phyloP scores from a whole-genome alignment of 768 basidiomycete genomes.

The Boletales sp. region DNA sequence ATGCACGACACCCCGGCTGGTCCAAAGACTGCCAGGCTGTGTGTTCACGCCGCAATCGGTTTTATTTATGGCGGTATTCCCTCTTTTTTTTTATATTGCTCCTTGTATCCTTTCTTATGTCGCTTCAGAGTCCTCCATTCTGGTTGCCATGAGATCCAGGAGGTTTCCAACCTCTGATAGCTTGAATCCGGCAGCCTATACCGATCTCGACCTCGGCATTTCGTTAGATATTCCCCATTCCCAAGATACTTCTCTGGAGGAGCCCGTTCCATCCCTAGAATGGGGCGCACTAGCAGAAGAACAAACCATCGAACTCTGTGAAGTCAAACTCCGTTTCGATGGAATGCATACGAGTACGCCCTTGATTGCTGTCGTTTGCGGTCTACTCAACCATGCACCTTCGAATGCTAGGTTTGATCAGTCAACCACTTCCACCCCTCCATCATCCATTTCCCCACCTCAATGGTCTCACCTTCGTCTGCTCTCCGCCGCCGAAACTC shows the following conservation, averaged over 20 bases:
- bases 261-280: constrained; percentile 25
- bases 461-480: constrained; percentile 46
- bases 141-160: constrained; percentile 62
- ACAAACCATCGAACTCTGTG: constrained; percentile 54
- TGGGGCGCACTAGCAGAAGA: constrained; percentile 64
- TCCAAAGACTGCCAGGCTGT: constrained; percentile 42
- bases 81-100: not conserved
- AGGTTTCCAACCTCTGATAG: constrained; percentile 40
- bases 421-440: constrained; percentile 47
- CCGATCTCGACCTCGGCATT: constrained; percentile 41
- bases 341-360: constrained; percentile 41
- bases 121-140: constrained; percentile 47
- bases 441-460: constrained; percentile 35
- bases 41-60: constrained; percentile 57
- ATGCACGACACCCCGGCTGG: constrained; percentile 29
- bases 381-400: constrained; percentile 3
- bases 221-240: constrained; percentile 24
- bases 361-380: not conserved
- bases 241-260: constrained; percentile 15
- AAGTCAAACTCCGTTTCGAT: constrained; percentile 52
- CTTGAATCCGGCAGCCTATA: constrained; percentile 24
- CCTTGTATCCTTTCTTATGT: constrained; percentile 1
- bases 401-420: constrained; percentile 35
- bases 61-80: constrained; percentile 53
- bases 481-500: constrained; percentile 29